phyloP scores from a whole-genome alignment of 257 asterid genomes.

The Penstemon newberryi region DNA sequence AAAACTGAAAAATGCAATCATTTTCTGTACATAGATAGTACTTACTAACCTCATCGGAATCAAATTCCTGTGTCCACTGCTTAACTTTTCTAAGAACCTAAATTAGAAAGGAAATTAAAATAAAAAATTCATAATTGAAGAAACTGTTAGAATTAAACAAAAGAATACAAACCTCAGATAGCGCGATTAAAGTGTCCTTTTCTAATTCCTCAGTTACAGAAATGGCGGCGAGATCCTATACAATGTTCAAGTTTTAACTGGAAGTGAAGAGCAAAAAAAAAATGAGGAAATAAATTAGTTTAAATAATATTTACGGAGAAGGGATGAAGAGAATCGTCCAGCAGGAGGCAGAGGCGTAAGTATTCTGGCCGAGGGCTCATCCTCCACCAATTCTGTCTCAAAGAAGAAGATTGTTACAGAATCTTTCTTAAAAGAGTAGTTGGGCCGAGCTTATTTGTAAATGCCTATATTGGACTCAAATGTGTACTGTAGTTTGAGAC shows the following conservation, averaged over 20 bases:
- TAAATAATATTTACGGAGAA: constrained; percentile 37
- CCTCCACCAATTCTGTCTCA: constrained; percentile 13
- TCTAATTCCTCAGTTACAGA: constrained; percentile 47
- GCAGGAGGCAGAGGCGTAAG: constrained; percentile 48
- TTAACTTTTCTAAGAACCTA: constrained; percentile 64
- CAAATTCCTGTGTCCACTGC: constrained; percentile 53
- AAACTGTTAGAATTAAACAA: neutral
- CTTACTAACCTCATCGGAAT: constrained; percentile 49
- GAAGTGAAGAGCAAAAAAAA: neutral
- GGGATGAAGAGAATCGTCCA: constrained; percentile 45
- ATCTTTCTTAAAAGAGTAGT: no score
- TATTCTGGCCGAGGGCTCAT: constrained; percentile 43
- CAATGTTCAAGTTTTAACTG: neutral
- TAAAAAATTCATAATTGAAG: neutral
- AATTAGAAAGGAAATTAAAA: neutral
- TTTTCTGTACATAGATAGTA: neutral
- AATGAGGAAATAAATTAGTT: neutral
- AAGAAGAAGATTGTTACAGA: no score
- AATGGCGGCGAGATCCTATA: constrained; percentile 47
- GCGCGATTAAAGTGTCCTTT: constrained; percentile 55
- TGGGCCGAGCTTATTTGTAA: no score
- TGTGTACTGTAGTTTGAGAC: no score
- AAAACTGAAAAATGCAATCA: neutral
- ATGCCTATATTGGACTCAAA: no score
- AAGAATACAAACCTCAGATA: constrained; percentile 55